Evolutionary conservation across 805 yeast species (phyloP).

Genomic region (Yamadazyma phyllophila): DNA sequence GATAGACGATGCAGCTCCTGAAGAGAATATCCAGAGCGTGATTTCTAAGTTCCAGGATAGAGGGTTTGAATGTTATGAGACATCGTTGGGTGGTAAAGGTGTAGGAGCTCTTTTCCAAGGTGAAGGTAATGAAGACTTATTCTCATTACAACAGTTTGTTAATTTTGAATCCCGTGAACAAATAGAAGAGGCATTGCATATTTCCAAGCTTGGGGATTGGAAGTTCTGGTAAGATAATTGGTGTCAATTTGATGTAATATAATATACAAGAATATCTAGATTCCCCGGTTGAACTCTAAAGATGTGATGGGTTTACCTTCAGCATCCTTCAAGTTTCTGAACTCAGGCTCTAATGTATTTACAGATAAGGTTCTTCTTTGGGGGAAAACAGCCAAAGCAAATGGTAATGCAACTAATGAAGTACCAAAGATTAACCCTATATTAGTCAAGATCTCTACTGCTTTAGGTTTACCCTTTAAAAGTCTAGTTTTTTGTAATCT

Average conservation of each 20-base stretch:
- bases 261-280: slow-evolving; percentile 39
- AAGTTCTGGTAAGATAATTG: slow-evolving; percentile 52
- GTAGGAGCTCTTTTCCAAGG: slow-evolving; percentile 51
- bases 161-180: slow-evolving; percentile 40
- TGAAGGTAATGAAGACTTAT: slow-evolving; percentile 13
- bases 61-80: slow-evolving; percentile 74
- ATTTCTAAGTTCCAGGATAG: slow-evolving; percentile 33
- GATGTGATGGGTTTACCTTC: slow-evolving; percentile 55
- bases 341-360: slow-evolving; percentile 58
- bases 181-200: slow-evolving; percentile 49
- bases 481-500: slow-evolving; percentile 65
- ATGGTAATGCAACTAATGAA: slow-evolving; percentile 84
- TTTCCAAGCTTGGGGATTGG: slow-evolving; percentile 47
- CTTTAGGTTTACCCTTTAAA: slow-evolving; percentile 64
- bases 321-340: slow-evolving; percentile 58
- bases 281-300: slow-evolving; percentile 92
- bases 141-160: slow-evolving; percentile 35
- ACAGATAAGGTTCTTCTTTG: slow-evolving; percentile 70
- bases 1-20: slow-evolving; percentile 46
- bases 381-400: slow-evolving; percentile 95
- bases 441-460: slow-evolving; percentile 68
- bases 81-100: slow-evolving; percentile 88
- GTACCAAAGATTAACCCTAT: slow-evolving; percentile 83
- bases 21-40: slow-evolving; percentile 35
- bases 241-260: background rate